Evolutionary conservation across 164 flowering plant genomes (phyloP).

Genomic region (Stephania japonica): DNA sequence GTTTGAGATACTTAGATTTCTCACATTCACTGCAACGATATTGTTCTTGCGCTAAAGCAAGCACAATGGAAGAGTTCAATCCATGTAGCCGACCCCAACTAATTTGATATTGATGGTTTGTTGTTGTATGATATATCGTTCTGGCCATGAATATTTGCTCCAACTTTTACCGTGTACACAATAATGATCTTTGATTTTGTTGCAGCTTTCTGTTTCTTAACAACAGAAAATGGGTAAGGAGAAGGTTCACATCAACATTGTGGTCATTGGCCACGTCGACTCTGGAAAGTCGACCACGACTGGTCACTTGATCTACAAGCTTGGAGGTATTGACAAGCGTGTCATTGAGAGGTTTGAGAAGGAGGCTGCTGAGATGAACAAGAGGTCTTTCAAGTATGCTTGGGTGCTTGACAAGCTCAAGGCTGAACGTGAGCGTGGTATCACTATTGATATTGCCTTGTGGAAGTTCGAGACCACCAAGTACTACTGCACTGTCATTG

Average conservation of each 20-base stretch:
- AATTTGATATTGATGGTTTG: not conserved
- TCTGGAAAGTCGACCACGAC: constrained; percentile 26
- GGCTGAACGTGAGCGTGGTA: constrained; percentile 62
- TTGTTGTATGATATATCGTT: not conserved
- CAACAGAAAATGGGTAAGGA: constrained; percentile 20
- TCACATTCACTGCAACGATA: no score
- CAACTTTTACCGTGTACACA: not conserved
- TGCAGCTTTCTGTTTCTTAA: not conserved
- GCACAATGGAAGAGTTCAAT: no score
- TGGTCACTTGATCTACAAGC: constrained; percentile 24
- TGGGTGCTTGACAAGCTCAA: constrained; percentile 28
- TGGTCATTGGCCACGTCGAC: constrained; percentile 25
- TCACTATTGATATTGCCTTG: constrained; percentile 57
- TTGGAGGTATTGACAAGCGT: constrained; percentile 26
- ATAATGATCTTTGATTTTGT: not conserved
- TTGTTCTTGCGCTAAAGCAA: no score
- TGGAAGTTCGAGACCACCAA: constrained; percentile 41
- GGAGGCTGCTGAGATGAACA: constrained; percentile 29
- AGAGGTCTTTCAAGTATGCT: constrained; percentile 24
- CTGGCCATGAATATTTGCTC: not conserved
- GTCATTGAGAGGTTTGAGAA: constrained; percentile 24
- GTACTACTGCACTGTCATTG: constrained; percentile 28
- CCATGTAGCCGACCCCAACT: no score
- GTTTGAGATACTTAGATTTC: no score
- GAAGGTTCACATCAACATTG: constrained; percentile 22